Conservation (phyloP, 257 asterid species). For the Rehmannia glutinosa region DNA sequence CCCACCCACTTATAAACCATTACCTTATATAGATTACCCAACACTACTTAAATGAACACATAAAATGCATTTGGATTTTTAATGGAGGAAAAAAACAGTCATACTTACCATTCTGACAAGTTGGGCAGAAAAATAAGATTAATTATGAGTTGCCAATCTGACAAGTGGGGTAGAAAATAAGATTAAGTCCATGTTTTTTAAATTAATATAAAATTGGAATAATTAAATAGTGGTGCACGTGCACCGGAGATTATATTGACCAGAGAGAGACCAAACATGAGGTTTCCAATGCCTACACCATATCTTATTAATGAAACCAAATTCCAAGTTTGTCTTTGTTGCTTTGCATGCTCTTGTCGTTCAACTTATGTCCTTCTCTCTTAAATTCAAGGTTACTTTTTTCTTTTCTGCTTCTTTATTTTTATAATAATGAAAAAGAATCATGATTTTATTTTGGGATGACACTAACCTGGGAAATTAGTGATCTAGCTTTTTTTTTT, state of each 20-base stretch:
- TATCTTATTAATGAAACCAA: constrained; percentile 30
- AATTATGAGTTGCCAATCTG: not conserved
- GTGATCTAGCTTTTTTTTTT: no score
- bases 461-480: no score
- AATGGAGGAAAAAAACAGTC: not conserved
- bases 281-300: constrained; percentile 29
- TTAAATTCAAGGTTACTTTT: not conserved
- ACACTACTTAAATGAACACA: not conserved
- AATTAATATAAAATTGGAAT: not conserved
- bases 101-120: constrained; percentile 24
- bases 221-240: constrained; percentile 44
- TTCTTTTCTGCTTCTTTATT: not conserved
- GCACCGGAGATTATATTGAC: constrained; percentile 48
- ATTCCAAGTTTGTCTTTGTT: constrained; percentile 32
- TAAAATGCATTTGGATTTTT: not conserved
- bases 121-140: constrained; percentile 11
- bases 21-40: no score
- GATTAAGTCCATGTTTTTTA: no score
- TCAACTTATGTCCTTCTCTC: constrained; percentile 11
- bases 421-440: not conserved
- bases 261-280: constrained; percentile 33
- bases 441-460: no score
- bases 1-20: no score
- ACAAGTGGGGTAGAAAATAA: constrained; percentile 18
- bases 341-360: constrained; percentile 49